A percentile compares a stretch with the other conserved stretches of the same genome.
phyloP scores from a whole-genome alignment of 2,329 filamentous ascomycete species.

The Hypoxylon sp. region DNA sequence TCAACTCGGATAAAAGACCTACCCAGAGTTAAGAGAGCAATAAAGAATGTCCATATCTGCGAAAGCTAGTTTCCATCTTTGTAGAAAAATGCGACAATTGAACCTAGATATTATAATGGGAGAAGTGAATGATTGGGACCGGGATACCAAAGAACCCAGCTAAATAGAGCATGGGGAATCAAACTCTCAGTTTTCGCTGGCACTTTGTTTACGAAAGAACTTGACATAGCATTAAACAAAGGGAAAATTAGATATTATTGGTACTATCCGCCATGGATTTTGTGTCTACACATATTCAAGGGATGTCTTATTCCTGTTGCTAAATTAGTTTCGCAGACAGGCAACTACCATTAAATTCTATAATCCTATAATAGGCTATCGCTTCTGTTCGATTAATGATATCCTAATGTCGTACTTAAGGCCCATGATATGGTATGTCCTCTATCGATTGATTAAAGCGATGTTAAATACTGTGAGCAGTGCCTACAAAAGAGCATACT shows the following conservation, averaged over 20 bases:
- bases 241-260: background rate
- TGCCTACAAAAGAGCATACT: background rate
- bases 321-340: background rate
- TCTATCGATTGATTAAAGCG: background rate
- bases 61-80: constrained; percentile 62
- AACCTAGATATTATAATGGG: constrained; percentile 52
- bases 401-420: background rate
- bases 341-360: background rate
- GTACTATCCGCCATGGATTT: background rate
- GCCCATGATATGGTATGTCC: background rate
- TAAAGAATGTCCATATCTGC: constrained; percentile 59
- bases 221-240: background rate
- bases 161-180: constrained; percentile 52
- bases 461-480: too few relatives aligned
- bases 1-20: constrained; percentile 36
- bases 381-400: background rate
- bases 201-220: background rate
- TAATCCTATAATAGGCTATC: background rate
- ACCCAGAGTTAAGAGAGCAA: constrained; percentile 34
- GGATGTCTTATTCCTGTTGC: background rate
- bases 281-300: background rate
- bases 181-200: constrained; percentile 45
- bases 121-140: constrained; percentile 49
- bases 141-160: constrained; percentile 59
- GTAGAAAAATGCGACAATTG: constrained; percentile 61